A percentile compares a stretch with the other conserved stretches of the same genome.
Evolutionary conservation across 179 eudicot species (phyloP).

Genomic region (Pouteria campechiana): DNA sequence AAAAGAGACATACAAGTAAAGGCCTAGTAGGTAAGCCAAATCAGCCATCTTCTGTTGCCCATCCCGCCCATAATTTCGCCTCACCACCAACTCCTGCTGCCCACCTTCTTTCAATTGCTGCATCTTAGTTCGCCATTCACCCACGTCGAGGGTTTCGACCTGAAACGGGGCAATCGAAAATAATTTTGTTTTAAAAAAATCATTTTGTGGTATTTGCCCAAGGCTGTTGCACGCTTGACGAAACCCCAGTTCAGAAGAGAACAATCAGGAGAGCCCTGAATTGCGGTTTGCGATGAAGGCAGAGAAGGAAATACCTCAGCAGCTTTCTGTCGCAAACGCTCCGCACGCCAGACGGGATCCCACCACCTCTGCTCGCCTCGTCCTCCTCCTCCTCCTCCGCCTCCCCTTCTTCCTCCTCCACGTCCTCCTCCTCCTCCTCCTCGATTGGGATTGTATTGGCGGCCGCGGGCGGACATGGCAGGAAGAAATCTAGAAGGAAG

Average conservation of each 20-base stretch:
- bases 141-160: slow-evolving; percentile 75
- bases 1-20: slow-evolving; percentile 65
- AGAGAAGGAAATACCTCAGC: slow-evolving; percentile 42
- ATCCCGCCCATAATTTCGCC: slow-evolving; percentile 52
- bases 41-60: slow-evolving; percentile 58
- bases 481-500: too few species aligned
- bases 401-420: slow-evolving; percentile 26
- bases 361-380: slow-evolving; percentile 99
- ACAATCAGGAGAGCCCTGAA: not conserved
- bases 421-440: slow-evolving; percentile 31
- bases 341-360: slow-evolving; percentile 99
- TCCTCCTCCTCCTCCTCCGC: slow-evolving; percentile 35
- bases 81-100: slow-evolving; percentile 72
- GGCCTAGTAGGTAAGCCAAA: slow-evolving; percentile 71
- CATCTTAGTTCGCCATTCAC: slow-evolving; percentile 76
- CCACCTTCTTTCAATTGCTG: slow-evolving; percentile 59
- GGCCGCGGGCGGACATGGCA: slow-evolving; percentile 21
- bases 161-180: slow-evolving; percentile 8
- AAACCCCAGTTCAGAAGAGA: not conserved
- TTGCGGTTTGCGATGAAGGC: not conserved
- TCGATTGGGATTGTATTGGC: too few species aligned
- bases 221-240: not conserved
- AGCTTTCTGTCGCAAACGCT: slow-evolving; percentile 52
- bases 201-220: not conserved
- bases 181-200: too few species aligned